phyloP scores from a whole-genome alignment of 1,139 yeast genomes.

The Lodderomyces parapsilosis region DNA sequence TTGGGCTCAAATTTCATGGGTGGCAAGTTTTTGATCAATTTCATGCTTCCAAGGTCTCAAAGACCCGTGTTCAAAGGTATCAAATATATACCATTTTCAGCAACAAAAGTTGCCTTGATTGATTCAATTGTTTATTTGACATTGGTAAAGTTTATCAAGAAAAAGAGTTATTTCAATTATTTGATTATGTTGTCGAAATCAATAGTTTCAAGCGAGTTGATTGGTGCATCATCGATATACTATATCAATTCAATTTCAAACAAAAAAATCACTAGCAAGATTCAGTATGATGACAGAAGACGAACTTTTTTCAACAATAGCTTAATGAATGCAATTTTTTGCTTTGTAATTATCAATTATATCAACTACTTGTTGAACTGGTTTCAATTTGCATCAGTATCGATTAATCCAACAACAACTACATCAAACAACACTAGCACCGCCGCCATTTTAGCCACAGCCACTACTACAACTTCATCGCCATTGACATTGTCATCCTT shows the following conservation, averaged over 20 bases:
- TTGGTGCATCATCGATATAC: slow-evolving; percentile 33
- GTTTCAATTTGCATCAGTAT: slow-evolving; percentile 13
- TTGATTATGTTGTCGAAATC: slow-evolving; percentile 48
- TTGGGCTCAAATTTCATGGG: slow-evolving; percentile 44
- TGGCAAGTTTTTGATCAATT: slow-evolving; percentile 38
- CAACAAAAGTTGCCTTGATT: slow-evolving; percentile 23
- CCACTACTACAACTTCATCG: slow-evolving; percentile 1
- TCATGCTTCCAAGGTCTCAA: slow-evolving; percentile 9
- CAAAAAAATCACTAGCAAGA: slow-evolving; percentile 18
- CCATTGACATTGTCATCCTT: neutral
- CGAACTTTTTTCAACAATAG: slow-evolving; percentile 20
- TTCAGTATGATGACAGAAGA: slow-evolving; percentile 19
- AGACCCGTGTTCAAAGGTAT: slow-evolving; percentile 5
- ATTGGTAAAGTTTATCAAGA: slow-evolving; percentile 32
- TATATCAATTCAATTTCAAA: slow-evolving; percentile 16
- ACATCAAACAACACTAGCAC: neutral
- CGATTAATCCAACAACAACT: neutral
- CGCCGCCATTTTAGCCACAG: too few relatives aligned
- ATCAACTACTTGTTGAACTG: slow-evolving; percentile 25
- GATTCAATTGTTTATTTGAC: slow-evolving; percentile 32
- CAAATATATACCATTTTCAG: slow-evolving; percentile 14
- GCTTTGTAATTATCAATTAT: slow-evolving; percentile 31
- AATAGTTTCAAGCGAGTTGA: slow-evolving; percentile 48
- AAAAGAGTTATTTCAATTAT: slow-evolving; percentile 32
- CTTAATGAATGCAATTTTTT: slow-evolving; percentile 26